These are phyloP conservation scores for Ophiostoma perfectum DNA, from an alignment of 2,329 filamentous ascomycete species.

Conservation along the genomic window DNA sequence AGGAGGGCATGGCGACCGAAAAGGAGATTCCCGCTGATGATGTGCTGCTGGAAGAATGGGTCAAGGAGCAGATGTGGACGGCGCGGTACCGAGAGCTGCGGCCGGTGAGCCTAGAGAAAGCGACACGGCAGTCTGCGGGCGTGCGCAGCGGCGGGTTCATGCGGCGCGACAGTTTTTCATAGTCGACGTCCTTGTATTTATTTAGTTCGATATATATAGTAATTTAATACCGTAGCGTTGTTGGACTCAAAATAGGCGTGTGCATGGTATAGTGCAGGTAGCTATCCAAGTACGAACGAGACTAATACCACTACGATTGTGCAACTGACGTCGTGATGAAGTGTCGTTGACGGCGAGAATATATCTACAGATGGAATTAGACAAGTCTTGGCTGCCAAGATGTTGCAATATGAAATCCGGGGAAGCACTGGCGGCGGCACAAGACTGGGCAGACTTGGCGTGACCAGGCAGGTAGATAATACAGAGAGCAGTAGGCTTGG, in stretches of 20 bases:
- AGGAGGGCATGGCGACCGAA: constrained; percentile 62
- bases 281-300: too few species aligned
- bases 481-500: not conserved
- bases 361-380: not conserved
- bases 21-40: constrained; percentile 56
- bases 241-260: too few species aligned
- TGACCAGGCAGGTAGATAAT: not conserved
- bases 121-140: constrained; percentile 55
- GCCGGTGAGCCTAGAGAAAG: constrained; percentile 47
- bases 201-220: too few species aligned
- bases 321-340: too few species aligned
- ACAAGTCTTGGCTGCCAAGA: constrained; percentile 8
- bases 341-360: not conserved
- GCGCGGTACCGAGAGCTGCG: constrained; percentile 61
- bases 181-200: too few species aligned
- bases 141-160: constrained; percentile 18
- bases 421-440: not conserved
- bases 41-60: constrained; percentile 61
- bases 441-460: not conserved
- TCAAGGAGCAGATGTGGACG: constrained; percentile 75
- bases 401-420: constrained; percentile 9
- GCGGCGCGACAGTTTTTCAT: constrained; percentile 18
- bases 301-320: too few species aligned
- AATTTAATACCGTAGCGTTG: too few species aligned
- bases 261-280: too few species aligned